Percentiles rank a stretch among this genome's conserved stretches.
Conservation (phyloP, 108 stramenopile genomes). For the Cyclotella sp. region DNA sequence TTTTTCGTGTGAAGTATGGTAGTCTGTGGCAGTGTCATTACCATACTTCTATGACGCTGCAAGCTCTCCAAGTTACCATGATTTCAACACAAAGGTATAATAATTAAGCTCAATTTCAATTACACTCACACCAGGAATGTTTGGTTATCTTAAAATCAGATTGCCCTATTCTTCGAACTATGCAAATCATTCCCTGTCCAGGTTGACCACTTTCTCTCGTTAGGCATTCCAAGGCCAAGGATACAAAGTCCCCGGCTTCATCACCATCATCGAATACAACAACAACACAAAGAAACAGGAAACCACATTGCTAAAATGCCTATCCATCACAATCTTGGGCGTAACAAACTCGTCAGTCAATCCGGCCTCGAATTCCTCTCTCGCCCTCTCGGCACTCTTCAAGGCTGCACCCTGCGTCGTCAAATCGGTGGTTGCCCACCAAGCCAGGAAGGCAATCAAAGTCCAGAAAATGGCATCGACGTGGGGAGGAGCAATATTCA, state of each 20-base stretch:
- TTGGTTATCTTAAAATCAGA: too few species aligned
- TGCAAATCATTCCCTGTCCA: too few species aligned
- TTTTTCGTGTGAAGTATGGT: too few species aligned
- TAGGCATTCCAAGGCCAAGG: conserved; percentile 47
- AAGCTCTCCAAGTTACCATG: too few species aligned
- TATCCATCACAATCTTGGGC: conserved; percentile 54
- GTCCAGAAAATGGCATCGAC: conserved; percentile 61
- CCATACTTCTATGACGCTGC: too few species aligned
- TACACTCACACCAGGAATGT: too few species aligned
- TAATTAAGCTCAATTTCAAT: too few species aligned
- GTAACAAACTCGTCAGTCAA: conserved; percentile 28
- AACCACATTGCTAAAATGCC: conserved; percentile 65
- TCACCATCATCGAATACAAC: conserved; percentile 67
- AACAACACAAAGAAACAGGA: conserved; percentile 61
- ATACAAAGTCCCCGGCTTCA: conserved; percentile 63
- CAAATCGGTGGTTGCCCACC: conserved; percentile 71
- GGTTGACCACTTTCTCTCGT: too few species aligned
- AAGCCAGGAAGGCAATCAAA: conserved; percentile 54
- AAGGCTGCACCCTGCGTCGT: conserved; percentile 61
- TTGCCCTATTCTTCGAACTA: too few species aligned
- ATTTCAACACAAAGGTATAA: too few species aligned
- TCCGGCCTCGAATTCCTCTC: conserved; percentile 36
- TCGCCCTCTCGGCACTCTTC: conserved; percentile 41
- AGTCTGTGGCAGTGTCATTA: too few species aligned
- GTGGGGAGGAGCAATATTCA: conserved; percentile 65